phyloP scores from a whole-genome alignment of 2,329 filamentous ascomycete genomes.

The Nigrospora osmanthi region DNA sequence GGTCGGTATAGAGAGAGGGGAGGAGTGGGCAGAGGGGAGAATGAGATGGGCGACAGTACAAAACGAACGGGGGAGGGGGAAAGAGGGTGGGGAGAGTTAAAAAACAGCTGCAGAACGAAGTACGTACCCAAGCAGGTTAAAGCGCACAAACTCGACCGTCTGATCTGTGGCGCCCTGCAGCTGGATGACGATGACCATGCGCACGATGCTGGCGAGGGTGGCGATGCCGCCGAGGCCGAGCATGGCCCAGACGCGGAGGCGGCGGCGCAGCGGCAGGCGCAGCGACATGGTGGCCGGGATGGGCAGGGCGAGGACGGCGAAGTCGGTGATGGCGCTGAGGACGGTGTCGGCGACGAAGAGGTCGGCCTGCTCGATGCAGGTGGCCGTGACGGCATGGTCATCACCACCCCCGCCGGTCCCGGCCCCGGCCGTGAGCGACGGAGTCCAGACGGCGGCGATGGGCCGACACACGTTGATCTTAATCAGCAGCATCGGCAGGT shows the following conservation, averaged over 20 bases:
- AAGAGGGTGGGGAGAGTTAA: no score
- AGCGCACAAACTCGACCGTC: background rate
- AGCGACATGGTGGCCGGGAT: background rate
- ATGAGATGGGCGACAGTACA: no score
- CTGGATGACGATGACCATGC: background rate
- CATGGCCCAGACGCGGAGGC: background rate
- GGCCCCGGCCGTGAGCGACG: no score
- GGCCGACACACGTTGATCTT: background rate
- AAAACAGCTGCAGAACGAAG: background rate
- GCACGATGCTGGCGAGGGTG: background rate
- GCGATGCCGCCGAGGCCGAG: background rate
- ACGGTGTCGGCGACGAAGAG: constrained; percentile 1
- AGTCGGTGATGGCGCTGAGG: background rate
- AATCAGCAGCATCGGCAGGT: background rate
- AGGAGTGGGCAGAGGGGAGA: no score
- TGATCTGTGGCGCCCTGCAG: background rate
- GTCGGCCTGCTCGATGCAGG: background rate
- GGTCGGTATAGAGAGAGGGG: no score
- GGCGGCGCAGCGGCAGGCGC: background rate
- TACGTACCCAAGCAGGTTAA: constrained; percentile 1
- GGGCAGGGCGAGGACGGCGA: background rate
- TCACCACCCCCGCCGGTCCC: no score
- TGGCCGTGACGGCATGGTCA: background rate
- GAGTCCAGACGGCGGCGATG: background rate
- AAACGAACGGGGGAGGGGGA: no score